Base-by-base conservation (phyloP, 2,329 filamentous ascomycete genomes). In the Orbilia javanica region DNA sequence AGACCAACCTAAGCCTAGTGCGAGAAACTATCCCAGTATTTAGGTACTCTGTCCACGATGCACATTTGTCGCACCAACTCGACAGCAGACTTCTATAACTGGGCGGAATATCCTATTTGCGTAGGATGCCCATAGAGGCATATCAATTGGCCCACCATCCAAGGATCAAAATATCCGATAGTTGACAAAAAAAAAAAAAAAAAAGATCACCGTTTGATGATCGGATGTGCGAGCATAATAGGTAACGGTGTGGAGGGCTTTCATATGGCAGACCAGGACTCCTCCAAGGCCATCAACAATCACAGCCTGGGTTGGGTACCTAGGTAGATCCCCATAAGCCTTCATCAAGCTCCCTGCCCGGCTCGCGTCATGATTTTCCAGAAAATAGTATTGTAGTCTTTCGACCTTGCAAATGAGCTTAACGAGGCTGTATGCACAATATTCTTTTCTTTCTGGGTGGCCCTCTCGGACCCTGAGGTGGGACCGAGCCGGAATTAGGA, bases 231-330 rank as follows among this genome's bases (percentile, higher is more conserved):
- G 44, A 29, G 22, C 18, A 68, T 62, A 52, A 25, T 46, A 20
- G 57, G 64, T 60, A 48, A 64, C 34, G 48, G 48, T 18, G 60
- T 50, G 39, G 50, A 44, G n/a, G n/a, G 62, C 36, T 18, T 73
- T 13, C 44, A 20, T 46, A 11, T 66, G 48, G 52, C 36, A 22
- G 15, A 34, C 36, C 20, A 22, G n/a, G n/a, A 25, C 31, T 63
- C 55, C 69, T 66, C 67, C 48, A 46, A 60, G 18, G 60, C 46
- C 34, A 34, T 52, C 22, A 65, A 62, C 60, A 60, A 69, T 62
- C 73, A 77, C 60, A 71, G 73, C 52, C 60, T 52, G 39, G 60
- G 73, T 22, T 77, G 42, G 60, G 65, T n/a, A n/a, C n/a, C n/a
- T n/a, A n/a, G n/a, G n/a, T 66, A 70, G 65, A 65, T 69, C 60